Conservation (phyloP, 2,329 filamentous ascomycete genomes). For the Annulohypoxylon truncatum region DNA sequence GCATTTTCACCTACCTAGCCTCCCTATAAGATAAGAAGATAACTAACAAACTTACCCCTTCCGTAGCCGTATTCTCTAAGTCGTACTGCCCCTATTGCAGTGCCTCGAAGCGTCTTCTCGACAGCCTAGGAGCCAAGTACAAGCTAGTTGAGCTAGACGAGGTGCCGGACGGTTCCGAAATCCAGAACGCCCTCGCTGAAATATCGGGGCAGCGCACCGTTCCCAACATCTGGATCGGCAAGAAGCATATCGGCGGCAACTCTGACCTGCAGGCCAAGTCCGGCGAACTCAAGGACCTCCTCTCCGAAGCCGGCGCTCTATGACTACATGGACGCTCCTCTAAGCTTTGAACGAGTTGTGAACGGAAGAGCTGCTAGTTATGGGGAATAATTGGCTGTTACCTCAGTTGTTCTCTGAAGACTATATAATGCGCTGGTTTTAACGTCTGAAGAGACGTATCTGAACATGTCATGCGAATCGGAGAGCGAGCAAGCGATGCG, state of each 20-base stretch:
- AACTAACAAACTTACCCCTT: constrained; percentile 22
- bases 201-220: constrained; percentile 89
- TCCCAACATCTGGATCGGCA: constrained; percentile 92
- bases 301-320: constrained; percentile 72
- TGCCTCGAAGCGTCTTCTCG: constrained; percentile 80
- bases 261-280: constrained; percentile 79
- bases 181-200: constrained; percentile 85
- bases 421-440: neutral
- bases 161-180: constrained; percentile 80
- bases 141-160: constrained; percentile 85
- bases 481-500: neutral
- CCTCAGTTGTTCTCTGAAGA: neutral
- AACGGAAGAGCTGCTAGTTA: neutral
- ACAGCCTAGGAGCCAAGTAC: constrained; percentile 76
- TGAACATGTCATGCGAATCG: neutral
- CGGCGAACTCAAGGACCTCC: constrained; percentile 73
- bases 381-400: neutral
- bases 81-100: constrained; percentile 95
- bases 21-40: neutral
- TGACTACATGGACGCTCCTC: constrained; percentile 60
- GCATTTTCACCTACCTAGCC: neutral
- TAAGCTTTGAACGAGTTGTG: constrained; percentile 15
- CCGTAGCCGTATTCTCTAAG: constrained; percentile 91
- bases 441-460: neutral
- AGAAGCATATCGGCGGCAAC: constrained; percentile 96